phyloP scores from a whole-genome alignment of 2,329 filamentous ascomycete genomes.

The Pyricularia sp. region DNA sequence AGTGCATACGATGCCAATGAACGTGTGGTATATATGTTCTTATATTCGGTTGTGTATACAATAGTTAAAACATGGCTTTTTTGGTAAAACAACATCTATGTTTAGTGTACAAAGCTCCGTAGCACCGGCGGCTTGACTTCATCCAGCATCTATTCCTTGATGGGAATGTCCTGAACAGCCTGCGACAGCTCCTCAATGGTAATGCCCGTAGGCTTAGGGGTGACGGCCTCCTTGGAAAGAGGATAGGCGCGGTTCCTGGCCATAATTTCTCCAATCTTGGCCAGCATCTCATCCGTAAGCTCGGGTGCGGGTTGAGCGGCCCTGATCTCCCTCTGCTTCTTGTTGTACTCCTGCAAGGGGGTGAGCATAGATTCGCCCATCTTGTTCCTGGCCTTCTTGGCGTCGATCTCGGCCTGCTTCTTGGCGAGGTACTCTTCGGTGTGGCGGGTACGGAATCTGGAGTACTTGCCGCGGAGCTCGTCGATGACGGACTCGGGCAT shows the following conservation, averaged over 20 bases:
- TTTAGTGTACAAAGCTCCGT: not conserved
- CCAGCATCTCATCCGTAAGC: conserved; percentile 49
- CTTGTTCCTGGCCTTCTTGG: conserved; percentile 23
- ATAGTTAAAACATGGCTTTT: not conserved
- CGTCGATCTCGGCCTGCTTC: conserved; percentile 28
- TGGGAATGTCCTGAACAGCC: not conserved
- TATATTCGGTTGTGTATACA: not conserved
- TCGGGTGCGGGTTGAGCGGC: conserved; percentile 44
- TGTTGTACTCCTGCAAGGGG: conserved; percentile 51
- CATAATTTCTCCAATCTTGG: conserved; percentile 53
- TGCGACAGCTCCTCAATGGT: not conserved
- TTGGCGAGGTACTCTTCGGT: conserved; percentile 59
- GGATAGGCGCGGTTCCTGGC: conserved; percentile 38
- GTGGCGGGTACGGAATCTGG: conserved; percentile 72
- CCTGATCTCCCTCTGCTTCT: conserved; percentile 40
- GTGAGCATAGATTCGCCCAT: conserved; percentile 34
- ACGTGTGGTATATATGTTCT: not conserved
- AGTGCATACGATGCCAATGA: no score
- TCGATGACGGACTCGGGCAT: conserved; percentile 73
- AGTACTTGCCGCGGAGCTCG: conserved; percentile 78
- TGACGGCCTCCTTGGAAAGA: not conserved
- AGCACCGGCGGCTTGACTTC: not conserved
- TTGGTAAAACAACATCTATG: not conserved
- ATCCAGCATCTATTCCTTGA: not conserved
- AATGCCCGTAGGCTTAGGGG: not conserved